A percentile compares a stretch with the other conserved stretches of the same genome.
Conservation (phyloP, 2,329 filamentous ascomycete genomes). For the Fusarium sambucinum region DNA sequence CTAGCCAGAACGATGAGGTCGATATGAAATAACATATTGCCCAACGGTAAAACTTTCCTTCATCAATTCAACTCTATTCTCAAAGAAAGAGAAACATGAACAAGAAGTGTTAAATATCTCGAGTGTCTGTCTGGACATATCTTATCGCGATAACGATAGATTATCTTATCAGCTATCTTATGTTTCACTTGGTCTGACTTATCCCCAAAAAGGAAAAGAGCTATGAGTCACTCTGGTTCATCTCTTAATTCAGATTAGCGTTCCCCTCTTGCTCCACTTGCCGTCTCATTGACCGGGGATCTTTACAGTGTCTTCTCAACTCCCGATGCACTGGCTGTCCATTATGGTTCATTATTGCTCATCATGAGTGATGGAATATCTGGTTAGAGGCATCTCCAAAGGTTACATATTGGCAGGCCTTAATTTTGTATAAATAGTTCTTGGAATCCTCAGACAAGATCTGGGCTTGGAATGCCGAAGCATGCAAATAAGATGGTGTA, state of each 20-base stretch:
- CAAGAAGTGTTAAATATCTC: neutral
- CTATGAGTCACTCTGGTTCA: conserved; percentile 55
- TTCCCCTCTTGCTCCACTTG: conserved; percentile 14
- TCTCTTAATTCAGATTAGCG: conserved; percentile 29
- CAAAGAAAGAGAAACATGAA: neutral
- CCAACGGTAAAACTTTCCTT: neutral
- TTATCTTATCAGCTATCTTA: neutral
- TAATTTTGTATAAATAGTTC: neutral
- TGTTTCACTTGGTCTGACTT: too few species aligned
- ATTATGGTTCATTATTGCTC: conserved; percentile 48
- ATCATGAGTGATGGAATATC: neutral
- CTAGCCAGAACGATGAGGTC: neutral
- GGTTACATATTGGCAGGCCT: neutral
- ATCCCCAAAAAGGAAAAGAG: conserved; percentile 40
- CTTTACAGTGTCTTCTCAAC: conserved; percentile 10
- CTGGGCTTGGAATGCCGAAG: neutral
- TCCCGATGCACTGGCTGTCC: conserved; percentile 30
- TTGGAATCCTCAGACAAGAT: too few species aligned
- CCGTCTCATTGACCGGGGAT: neutral
- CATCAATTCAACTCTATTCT: neutral
- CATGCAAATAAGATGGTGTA: neutral
- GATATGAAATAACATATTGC: neutral
- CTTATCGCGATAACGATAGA: neutral
- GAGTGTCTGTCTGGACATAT: neutral
- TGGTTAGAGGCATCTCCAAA: neutral